Evolutionary conservation across 169 alveolate genomes (phyloP).

Genomic region (Cryptosporidium xiaoi): DNA sequence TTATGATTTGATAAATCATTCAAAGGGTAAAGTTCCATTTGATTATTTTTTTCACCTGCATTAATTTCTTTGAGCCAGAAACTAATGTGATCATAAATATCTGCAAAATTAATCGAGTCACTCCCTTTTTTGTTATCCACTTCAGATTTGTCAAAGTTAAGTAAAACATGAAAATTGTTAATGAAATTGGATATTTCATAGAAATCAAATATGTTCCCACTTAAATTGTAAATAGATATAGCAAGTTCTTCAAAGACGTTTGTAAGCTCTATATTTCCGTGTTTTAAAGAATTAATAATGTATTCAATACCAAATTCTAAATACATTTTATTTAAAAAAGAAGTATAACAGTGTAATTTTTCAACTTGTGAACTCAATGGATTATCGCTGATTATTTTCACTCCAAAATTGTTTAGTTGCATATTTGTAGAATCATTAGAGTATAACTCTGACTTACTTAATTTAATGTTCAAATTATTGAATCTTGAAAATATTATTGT

Average conservation of each 20-base stretch:
- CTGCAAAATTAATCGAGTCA: too few relatives aligned
- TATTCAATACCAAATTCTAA: background rate
- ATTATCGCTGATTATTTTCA: background rate
- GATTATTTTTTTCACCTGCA: too few relatives aligned
- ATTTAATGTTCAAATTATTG: background rate
- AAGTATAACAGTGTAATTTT: slow-evolving; percentile 3
- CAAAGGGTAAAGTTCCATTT: too few relatives aligned
- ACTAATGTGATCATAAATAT: too few relatives aligned
- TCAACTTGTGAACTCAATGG: background rate
- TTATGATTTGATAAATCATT: too few relatives aligned
- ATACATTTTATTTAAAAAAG: slow-evolving; percentile 2
- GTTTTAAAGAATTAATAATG: background rate
- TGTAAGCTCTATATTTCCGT: background rate
- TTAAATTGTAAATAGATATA: background rate
- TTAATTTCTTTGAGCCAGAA: too few relatives aligned
- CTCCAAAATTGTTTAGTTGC: background rate
- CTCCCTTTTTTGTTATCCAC: too few relatives aligned
- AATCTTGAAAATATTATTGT: background rate
- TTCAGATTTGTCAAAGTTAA: background rate
- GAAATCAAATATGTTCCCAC: slow-evolving; percentile 10
- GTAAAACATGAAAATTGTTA: slow-evolving; percentile 1
- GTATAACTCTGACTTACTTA: background rate
- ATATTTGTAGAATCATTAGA: background rate
- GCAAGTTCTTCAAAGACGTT: slow-evolving; percentile 8
- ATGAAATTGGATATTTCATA: slow-evolving; percentile 17